A percentile compares a stretch with the other conserved stretches of the same genome.
These are phyloP conservation scores for Tripidium arundinaceum DNA, from an alignment of 202 grass and related monocot genomes.

Conservation along the genomic window DNA sequence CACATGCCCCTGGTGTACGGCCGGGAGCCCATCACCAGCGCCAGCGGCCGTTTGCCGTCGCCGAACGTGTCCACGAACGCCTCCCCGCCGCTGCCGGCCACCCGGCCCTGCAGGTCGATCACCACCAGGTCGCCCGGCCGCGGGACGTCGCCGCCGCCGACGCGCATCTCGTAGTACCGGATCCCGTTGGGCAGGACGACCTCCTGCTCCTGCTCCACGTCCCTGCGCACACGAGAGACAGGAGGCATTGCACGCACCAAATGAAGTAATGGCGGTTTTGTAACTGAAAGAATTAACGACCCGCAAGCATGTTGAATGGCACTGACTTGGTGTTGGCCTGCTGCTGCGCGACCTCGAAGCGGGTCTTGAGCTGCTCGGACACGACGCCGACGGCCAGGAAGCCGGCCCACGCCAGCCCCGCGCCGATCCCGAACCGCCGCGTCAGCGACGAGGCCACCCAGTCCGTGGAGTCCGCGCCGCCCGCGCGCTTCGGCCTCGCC, in stretches of 20 bases:
- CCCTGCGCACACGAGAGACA: slow-evolving; percentile 15
- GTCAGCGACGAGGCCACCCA: slow-evolving; percentile 86
- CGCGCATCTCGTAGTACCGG: too few relatives aligned
- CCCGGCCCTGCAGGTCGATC: too few relatives aligned
- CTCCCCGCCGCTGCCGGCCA: too few relatives aligned
- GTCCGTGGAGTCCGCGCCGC: slow-evolving; percentile 64
- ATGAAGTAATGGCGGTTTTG: not conserved
- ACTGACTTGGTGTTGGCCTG: too few relatives aligned
- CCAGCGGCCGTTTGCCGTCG: too few relatives aligned
- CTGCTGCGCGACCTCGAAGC: slow-evolving; percentile 85
- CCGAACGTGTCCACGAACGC: too few relatives aligned
- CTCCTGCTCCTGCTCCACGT: slow-evolving; percentile 70
- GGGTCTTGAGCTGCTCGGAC: slow-evolving; percentile 97
- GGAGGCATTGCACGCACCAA: too few relatives aligned
- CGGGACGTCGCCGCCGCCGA: too few relatives aligned
- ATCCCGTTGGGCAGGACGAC: slow-evolving; percentile 89
- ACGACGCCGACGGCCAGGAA: slow-evolving; percentile 87
- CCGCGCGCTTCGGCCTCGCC: too few relatives aligned
- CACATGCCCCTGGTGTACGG: too few relatives aligned
- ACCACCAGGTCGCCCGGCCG: too few relatives aligned
- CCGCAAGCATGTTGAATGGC: not conserved
- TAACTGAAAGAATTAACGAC: not conserved
- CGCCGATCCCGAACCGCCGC: slow-evolving; percentile 82
- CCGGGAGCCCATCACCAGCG: too few relatives aligned
- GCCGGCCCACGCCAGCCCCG: slow-evolving; percentile 76